Percentiles rank a stretch among this genome's conserved stretches.
These are phyloP conservation scores for Stachybotrys chlorohalonatus DNA, from an alignment of 2,329 filamentous ascomycete species.

Conservation along the genomic window DNA sequence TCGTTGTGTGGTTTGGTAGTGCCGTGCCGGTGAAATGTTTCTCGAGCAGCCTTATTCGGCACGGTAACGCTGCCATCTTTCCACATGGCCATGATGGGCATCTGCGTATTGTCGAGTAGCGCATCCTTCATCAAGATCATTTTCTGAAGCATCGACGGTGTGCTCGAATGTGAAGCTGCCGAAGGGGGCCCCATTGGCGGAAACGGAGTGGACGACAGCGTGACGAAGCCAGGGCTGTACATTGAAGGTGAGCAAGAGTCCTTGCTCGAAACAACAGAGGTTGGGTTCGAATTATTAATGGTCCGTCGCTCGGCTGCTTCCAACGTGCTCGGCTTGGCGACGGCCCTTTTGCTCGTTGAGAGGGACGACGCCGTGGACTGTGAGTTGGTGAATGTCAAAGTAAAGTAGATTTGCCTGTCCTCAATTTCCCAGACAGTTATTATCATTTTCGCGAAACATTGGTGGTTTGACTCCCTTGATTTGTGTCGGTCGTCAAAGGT, in stretches of 20 bases:
- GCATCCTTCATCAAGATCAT: slow-evolving; percentile 69
- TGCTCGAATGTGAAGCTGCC: slow-evolving; percentile 40
- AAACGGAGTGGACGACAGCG: slow-evolving; percentile 50
- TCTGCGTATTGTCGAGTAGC: slow-evolving; percentile 63
- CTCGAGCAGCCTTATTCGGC: slow-evolving; percentile 57
- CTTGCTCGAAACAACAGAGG: slow-evolving; percentile 37
- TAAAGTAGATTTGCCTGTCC: slow-evolving; percentile 60
- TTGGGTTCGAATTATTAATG: slow-evolving; percentile 33
- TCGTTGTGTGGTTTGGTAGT: slow-evolving; percentile 31
- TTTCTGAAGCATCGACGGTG: slow-evolving; percentile 62
- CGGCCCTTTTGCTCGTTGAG: slow-evolving; percentile 23
- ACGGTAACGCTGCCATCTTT: slow-evolving; percentile 67
- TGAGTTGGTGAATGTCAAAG: slow-evolving; percentile 63
- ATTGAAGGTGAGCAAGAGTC: slow-evolving; percentile 37
- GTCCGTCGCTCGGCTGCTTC: slow-evolving; percentile 38
- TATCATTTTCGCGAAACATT: slow-evolving; percentile 62
- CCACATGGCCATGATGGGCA: slow-evolving; percentile 74
- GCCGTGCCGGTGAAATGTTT: slow-evolving; percentile 35
- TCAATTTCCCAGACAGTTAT: slow-evolving; percentile 66
- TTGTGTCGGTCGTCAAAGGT: slow-evolving; percentile 23
- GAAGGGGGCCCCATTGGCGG: slow-evolving; percentile 59
- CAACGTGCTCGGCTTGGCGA: slow-evolving; percentile 29
- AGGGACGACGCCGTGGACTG: slow-evolving; percentile 27
- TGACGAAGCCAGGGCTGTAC: slow-evolving; percentile 41
- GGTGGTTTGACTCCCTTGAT: slow-evolving; percentile 26